Percentiles rank a stretch among this genome's conserved stretches.
Evolutionary conservation across 805 yeast species (phyloP).

Genomic region (Suhomyces sp.): DNA sequence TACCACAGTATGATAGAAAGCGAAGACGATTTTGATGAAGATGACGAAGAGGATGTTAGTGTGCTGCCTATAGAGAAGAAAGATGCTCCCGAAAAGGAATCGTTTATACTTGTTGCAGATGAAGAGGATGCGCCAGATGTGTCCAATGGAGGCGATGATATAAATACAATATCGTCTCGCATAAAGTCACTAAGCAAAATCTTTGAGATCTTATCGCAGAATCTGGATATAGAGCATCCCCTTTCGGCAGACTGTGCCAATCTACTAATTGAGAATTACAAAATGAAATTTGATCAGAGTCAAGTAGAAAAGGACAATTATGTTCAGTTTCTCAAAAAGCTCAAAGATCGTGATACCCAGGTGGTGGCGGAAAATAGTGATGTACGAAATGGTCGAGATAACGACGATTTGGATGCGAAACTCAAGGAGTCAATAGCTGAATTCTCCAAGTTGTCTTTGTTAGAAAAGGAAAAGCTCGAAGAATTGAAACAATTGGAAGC

Average conservation of each 20-base stretch:
- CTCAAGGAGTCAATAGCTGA: conserved; percentile 44
- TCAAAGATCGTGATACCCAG: conserved; percentile 39
- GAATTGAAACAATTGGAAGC: conserved; percentile 39
- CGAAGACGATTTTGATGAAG: conserved; percentile 20
- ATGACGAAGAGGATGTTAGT: conserved; percentile 10
- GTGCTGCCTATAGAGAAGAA: conserved; percentile 20
- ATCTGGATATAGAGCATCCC: conserved; percentile 77
- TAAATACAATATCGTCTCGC: conserved; percentile 42
- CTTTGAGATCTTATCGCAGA: conserved; percentile 64
- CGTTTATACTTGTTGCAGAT: conserved; percentile 10
- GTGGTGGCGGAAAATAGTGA: conserved; percentile 9
- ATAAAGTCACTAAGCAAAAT: conserved; percentile 57
- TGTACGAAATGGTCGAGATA: conserved; percentile 3
- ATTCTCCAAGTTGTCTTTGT: conserved; percentile 38
- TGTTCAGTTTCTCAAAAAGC: conserved; percentile 63
- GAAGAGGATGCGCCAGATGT: conserved; percentile 4
- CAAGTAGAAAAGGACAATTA: conserved; percentile 78
- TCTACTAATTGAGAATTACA: conserved; percentile 59
- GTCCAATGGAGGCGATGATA: conserved; percentile 8
- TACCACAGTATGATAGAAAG: conserved; percentile 30
- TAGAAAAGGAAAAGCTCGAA: conserved; percentile 32
- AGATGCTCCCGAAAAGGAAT: conserved; percentile 12
- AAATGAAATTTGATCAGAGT: conserved; percentile 65
- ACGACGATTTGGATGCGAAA: conserved; percentile 40
- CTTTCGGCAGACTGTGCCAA: conserved; percentile 85